Conservation (phyloP, 495 filamentous ascomycete species). For the Penicillium pulvis region DNA sequence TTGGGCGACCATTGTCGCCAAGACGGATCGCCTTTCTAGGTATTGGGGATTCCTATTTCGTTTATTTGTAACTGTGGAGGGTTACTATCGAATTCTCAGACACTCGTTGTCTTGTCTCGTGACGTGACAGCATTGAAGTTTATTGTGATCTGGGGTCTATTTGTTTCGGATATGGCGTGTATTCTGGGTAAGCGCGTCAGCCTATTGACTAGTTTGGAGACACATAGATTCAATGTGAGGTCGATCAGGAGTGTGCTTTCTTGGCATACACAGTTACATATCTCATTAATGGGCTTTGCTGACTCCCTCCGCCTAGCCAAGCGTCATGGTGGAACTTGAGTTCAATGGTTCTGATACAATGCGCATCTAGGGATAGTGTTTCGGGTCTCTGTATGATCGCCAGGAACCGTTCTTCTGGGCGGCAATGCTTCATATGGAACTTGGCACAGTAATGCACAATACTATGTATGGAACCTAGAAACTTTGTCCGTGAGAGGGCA, state of each 20-base stretch:
- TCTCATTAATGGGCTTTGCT: constrained; percentile 1
- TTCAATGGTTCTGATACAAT: constrained; percentile 10
- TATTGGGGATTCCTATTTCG: neutral
- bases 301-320: constrained; percentile 9
- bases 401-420: constrained; percentile 10
- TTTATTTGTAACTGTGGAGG: neutral
- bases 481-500: constrained; percentile 1
- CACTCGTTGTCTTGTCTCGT: neutral
- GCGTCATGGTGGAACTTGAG: constrained; percentile 9
- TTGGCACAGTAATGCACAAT: constrained; percentile 4
- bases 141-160: neutral
- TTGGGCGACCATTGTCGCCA: constrained; percentile 17
- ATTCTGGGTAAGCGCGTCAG: neutral
- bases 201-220: neutral
- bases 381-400: neutral
- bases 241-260: neutral
- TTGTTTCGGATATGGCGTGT: neutral
- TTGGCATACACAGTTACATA: neutral
- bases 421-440: constrained; percentile 6
- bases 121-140: neutral
- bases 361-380: constrained; percentile 2
- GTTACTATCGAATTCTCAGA: constrained; percentile 1
- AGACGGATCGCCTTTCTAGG: constrained; percentile 9
- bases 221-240: neutral
- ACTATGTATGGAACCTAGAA: neutral